Conservation (phyloP, 2,329 filamentous ascomycete species). For the Ophiocordyceps australis region DNA sequence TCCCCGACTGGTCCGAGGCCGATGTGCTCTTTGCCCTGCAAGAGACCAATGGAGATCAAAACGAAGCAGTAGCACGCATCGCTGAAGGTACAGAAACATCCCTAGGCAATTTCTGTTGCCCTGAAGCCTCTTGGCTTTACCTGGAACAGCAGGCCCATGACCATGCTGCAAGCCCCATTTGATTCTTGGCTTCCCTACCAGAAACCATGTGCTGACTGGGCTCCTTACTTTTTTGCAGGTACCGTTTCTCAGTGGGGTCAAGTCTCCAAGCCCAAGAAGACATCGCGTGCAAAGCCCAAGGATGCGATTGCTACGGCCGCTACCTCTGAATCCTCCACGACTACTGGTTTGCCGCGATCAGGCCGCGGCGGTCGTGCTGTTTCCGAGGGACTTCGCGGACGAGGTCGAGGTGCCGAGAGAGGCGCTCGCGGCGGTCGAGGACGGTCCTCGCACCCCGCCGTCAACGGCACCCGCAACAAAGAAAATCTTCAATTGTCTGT, state of each 20-base stretch:
- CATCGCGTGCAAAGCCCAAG: conserved; percentile 55
- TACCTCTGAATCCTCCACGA: conserved; percentile 23
- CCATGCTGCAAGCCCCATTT: no score
- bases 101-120: not conserved
- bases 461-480: conserved; percentile 44
- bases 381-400: conserved; percentile 42
- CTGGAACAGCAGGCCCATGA: no score
- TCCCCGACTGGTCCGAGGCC: conserved; percentile 87
- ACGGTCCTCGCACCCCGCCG: conserved; percentile 35
- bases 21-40: conserved; percentile 86
- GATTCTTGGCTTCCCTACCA: no score
- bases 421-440: conserved; percentile 45
- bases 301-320: conserved; percentile 36
- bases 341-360: conserved; percentile 26
- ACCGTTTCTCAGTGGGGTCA: conserved; percentile 71
- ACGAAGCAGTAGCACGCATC: conserved; percentile 59
- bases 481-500: conserved; percentile 39
- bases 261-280: conserved; percentile 66
- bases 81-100: conserved; percentile 42
- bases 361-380: conserved; percentile 44
- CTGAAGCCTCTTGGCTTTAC: no score
- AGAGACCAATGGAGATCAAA: conserved; percentile 68
- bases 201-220: no score
- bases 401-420: conserved; percentile 43
- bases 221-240: conserved; percentile 26